phyloP scores from a whole-genome alignment of 768 basidiomycete genomes.

The Mycena pura region DNA sequence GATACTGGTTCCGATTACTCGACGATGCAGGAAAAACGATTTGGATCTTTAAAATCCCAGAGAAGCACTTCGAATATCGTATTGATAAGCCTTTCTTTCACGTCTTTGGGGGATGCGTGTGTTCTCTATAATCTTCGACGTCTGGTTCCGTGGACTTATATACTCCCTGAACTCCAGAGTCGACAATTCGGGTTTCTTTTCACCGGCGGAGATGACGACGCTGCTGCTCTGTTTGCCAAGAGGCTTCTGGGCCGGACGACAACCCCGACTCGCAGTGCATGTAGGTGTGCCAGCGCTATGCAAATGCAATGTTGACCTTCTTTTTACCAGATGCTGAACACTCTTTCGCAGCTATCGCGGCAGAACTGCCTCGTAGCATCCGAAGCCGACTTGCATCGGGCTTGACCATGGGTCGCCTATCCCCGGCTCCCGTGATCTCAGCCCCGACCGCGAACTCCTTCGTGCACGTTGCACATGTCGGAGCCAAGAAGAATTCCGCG shows the following conservation, averaged over 20 bases:
- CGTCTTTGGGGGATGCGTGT: conserved; percentile 83
- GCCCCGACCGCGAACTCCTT: conserved; percentile 66
- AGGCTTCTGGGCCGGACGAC: conserved; percentile 42
- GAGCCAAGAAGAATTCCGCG: conserved; percentile 32
- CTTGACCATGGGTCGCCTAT: conserved; percentile 29
- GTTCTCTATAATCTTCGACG: conserved; percentile 35
- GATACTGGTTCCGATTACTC: conserved; percentile 20
- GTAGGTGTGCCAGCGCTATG: conserved; percentile 8
- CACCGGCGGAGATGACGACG: conserved; percentile 56
- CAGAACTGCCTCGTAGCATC: conserved; percentile 22
- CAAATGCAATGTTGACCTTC: neutral
- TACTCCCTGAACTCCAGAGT: conserved; percentile 57
- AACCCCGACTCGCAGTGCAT: conserved; percentile 30
- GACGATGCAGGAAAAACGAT: conserved; percentile 53
- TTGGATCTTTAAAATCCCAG: conserved; percentile 72
- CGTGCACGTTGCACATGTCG: conserved; percentile 71
- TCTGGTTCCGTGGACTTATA: conserved; percentile 37
- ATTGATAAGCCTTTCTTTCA: conserved; percentile 94
- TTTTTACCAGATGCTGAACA: conserved; percentile 1
- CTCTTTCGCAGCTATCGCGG: conserved; percentile 4
- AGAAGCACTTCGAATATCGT: conserved; percentile 66
- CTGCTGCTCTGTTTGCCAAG: conserved; percentile 48
- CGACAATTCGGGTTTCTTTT: conserved; percentile 61
- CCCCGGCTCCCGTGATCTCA: conserved; percentile 60
- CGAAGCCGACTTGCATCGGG: conserved; percentile 18